Base-by-base conservation (phyloP, 2,329 filamentous ascomycete species). In the Cryphonectria carpinicola region DNA sequence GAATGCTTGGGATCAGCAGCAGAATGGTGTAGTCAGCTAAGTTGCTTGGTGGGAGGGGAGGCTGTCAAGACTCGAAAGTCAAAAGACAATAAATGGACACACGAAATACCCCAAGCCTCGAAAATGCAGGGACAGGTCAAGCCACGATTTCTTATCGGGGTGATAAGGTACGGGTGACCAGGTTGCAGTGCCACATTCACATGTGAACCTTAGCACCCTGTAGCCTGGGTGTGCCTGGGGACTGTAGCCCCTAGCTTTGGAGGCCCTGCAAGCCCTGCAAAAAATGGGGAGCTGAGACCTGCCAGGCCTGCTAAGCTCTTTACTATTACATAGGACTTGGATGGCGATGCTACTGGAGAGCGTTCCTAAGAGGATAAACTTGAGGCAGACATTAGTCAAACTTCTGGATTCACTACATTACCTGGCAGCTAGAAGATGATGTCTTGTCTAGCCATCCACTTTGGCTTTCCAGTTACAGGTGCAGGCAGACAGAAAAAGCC, bases 111-210 rank as follows among this genome's bases (percentile, higher is more conserved):
- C 39, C 39, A 22, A 39, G 37, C 11, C 37, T 43, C 5, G 39
- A 46, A 13, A 43, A 62, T 39, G 61, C 37, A 43, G 41, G n/a
- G 61, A 17, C 13, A n/a, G 39, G 39, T 46, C 41, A 43, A 64
- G 63, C 63, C 63, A 65, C 63, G 22, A 25, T 65, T 52, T 35
- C 63, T 65, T 65, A 65, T 65, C 63, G 17, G 60, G 35, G n/a
- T n/a, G 63, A 65, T 65, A 65, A 65, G 63, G 61, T 43, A 13
- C 13, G 14, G 41, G 13, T 43, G 41, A 43, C 41, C 14, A 43
- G 41, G 46, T 11, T 11, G 46, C 46, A 49, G 46, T 49, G 41
- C 63, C 63, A 65, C 63, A 52, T 65, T 65, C 63, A 65, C 63
- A 65, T 65, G 63, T 49, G 28, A 65, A 65, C 63, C 41, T 25